Evolutionary conservation across 2,329 filamentous ascomycete genomes (phyloP), one percentile per base, ranked within the genome.

Genomic region (Cladosporium sp.): DNA sequence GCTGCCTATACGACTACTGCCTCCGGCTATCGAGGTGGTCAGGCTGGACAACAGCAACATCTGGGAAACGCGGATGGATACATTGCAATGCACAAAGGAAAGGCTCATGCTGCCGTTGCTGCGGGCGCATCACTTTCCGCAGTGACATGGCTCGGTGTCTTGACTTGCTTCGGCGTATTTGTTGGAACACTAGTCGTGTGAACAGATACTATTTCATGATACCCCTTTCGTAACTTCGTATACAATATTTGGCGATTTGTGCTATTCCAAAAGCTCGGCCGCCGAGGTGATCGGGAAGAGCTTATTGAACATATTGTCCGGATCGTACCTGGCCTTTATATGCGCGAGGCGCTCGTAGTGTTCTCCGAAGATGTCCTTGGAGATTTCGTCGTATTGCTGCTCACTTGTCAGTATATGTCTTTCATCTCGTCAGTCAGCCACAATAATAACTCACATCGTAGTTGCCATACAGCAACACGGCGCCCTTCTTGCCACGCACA

Each of bases 261-360:
- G 22, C 22, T 28, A 28, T 28, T 28, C 38, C 2, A 41, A 13
- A 16, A 32, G 19, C 42, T 32, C 31, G 9, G 13, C 18, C 16
- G 40, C 52, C 11, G 56, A 46, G 45, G 53, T 54, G 22, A 65
- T 63, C 3, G 61, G 49, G 22, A 66, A 65, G 13, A 61, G 58
- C 56, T 75, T 76, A 42, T 72, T 66, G 58, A 77, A 78, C 14
- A 76, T 59, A 56, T 74, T 76, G 4, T 54, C 65, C 2, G 75
- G 73, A 57, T 77, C 75, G 54, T 76, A 77, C 49, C 66, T 65
- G 16, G 66, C 68, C 63, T 78, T 77, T 38, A 77, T 58, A 4
- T 60, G 57, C 56, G 72, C 68, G 42, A 78, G 57, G 7, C 68
- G 62, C 2, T 58, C 57, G 37, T 72, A 70, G 51, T 77, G 75